phyloP scores from a whole-genome alignment of 306 rosid species.

The Vigna unguiculata region DNA sequence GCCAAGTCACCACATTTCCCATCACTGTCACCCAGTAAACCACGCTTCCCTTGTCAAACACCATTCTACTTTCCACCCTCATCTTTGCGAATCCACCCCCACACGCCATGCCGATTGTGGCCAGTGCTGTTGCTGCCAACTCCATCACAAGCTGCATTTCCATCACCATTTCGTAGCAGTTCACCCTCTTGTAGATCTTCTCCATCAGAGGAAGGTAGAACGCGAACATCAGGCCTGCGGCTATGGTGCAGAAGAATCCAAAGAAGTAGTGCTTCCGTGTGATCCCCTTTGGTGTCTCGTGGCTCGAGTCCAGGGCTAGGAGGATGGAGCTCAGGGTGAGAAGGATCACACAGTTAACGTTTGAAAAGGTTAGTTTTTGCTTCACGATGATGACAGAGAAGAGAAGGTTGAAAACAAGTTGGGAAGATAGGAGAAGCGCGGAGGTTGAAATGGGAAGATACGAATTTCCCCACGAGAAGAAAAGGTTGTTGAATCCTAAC shows the following conservation, averaged over 20 bases:
- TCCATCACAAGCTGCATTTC: conserved; percentile 64
- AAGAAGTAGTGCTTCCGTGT: conserved; percentile 54
- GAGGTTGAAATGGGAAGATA: conserved; percentile 80
- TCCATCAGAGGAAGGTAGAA: conserved; percentile 75
- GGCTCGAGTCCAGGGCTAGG: conserved; percentile 56
- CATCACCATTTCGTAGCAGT: conserved; percentile 74
- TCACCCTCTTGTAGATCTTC: conserved; percentile 60
- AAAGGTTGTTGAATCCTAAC: conserved; percentile 71
- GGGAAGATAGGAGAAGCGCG: conserved; percentile 70
- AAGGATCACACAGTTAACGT: conserved; percentile 72
- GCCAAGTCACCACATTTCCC: conserved; percentile 75
- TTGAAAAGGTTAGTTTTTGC: conserved; percentile 63
- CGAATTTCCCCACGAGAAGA: conserved; percentile 73
- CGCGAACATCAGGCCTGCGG: conserved; percentile 75
- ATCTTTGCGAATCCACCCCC: conserved; percentile 53
- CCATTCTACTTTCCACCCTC: conserved; percentile 43
- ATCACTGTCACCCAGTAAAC: conserved; percentile 57
- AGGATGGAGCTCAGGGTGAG: conserved; percentile 64
- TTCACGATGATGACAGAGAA: conserved; percentile 71
- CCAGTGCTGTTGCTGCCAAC: conserved; percentile 60
- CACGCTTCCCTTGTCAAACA: conserved; percentile 57
- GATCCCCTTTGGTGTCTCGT: conserved; percentile 44
- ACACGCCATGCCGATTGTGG: conserved; percentile 49
- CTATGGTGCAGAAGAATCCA: conserved; percentile 67
- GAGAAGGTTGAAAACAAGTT: conserved; percentile 66